Evolutionary conservation across 176 grass and related monocot species (phyloP).

Genomic region (Ananas comosus): DNA sequence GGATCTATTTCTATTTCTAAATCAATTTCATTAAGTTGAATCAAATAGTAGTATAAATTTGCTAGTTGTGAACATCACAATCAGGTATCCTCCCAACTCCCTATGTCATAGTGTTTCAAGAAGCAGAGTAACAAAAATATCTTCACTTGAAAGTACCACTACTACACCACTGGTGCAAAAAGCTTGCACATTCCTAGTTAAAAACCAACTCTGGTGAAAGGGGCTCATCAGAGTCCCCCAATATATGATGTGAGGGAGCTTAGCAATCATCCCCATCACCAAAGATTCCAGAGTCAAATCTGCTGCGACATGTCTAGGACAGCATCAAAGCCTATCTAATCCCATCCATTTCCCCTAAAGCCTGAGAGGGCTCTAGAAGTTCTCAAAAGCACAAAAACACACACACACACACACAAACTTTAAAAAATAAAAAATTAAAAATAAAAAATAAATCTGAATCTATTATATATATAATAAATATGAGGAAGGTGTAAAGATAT

Average conservation of each 20-base stretch:
- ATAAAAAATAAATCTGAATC: no score
- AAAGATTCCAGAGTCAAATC: slow-evolving; percentile 1
- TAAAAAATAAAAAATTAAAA: no score
- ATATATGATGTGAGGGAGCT: not conserved
- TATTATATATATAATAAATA: no score
- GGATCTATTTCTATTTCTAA: no score
- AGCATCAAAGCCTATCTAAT: not conserved
- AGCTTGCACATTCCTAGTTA: not conserved
- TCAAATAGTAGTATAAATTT: no score
- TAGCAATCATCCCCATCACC: not conserved
- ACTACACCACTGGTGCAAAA: not conserved
- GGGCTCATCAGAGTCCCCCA: not conserved
- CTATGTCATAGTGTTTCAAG: no score
- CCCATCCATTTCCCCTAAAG: not conserved
- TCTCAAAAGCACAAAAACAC: not conserved
- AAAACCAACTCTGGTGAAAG: not conserved
- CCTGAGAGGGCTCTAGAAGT: not conserved
- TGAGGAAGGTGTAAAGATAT: no score
- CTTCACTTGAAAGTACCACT: not conserved
- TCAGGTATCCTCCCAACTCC: no score
- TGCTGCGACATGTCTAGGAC: not conserved
- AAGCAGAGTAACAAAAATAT: not conserved
- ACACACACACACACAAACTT: not conserved
- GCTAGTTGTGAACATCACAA: no score
- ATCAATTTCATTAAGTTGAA: no score